These are phyloP conservation scores for Tetradesmus lagerheimii DNA, from an alignment of 139 green algal genomes.

Conservation along the genomic window DNA sequence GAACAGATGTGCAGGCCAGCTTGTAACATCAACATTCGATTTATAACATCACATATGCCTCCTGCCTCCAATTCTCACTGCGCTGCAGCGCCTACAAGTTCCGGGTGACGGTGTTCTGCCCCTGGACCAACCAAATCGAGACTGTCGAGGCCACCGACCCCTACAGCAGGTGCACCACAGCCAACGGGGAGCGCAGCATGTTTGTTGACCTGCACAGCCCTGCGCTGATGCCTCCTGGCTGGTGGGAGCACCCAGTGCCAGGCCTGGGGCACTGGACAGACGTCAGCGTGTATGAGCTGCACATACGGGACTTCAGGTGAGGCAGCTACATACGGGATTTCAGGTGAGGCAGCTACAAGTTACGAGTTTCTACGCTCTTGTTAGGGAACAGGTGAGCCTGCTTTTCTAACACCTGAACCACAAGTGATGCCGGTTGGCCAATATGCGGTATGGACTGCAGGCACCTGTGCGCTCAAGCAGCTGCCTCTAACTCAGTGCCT, in stretches of 20 bases:
- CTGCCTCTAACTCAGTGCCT: too few relatives aligned
- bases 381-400: too few relatives aligned
- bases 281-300: conserved; percentile 92
- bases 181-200: conserved; percentile 63
- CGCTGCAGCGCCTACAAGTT: conserved; percentile 72
- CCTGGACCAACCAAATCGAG: conserved; percentile 66
- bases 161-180: conserved; percentile 71
- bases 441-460: too few relatives aligned
- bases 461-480: too few relatives aligned
- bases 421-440: too few relatives aligned
- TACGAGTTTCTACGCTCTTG: too few relatives aligned
- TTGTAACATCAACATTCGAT: too few relatives aligned
- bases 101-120: conserved; percentile 78
- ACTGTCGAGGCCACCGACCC: conserved; percentile 80
- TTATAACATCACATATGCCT: too few relatives aligned
- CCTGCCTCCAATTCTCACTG: not conserved
- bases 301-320: conserved; percentile 93
- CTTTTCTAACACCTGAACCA: too few relatives aligned
- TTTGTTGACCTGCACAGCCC: conserved; percentile 61
- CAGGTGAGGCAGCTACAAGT: too few relatives aligned
- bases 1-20: too few relatives aligned
- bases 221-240: conserved; percentile 63
- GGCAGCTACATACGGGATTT: too few relatives aligned
- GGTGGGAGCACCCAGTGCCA: conserved; percentile 55
- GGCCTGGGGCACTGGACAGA: conserved; percentile 73